Base-by-base conservation (phyloP, 73 alveolate species). In the Tetrahymena thermophila region DNA sequence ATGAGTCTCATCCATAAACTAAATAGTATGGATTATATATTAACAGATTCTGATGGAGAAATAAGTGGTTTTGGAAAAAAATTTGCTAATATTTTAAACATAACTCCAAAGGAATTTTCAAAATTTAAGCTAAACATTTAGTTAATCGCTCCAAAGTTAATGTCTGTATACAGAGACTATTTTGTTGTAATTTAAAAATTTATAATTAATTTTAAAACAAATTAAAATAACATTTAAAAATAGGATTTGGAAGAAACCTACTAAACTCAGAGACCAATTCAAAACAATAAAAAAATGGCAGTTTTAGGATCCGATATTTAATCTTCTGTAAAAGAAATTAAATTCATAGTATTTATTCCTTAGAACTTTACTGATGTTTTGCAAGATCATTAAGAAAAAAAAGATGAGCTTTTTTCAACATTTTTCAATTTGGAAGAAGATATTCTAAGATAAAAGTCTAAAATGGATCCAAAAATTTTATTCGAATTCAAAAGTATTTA, bases 31-130 rank as follows among this genome's bases (percentile, higher is more conserved):
- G 96, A 94, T 84, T 94, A 94, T n/a, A 94, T 94, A 11, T 37
- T 94, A 21, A 56, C 95, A 43, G 96, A 94, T 40, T 89, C 40
- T 34, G 96, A 94, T 94, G 96, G 96, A 85, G 93, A 85, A 94
- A 94, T 94, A 43, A 85, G 93, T 85, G 94, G 95, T 1, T 84
- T 93, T 19, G 96, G 96, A 40, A 94, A 85, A 38, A 94, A 94
- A 34, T 94, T 94, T 14, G 42, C 95, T 94, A 44, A 83, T 84
- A 89, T 85, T 35, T 21, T 94, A 23, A 93, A 71, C 13, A 71
- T 71, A 2, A n/a, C 89, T 35, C 95, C 94, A 4, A 94, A 94
- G 43, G 40, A 83, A 35, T 38, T 94, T 28, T 38, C 35, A 35
- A 94, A 94, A 34, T 85, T 50, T 0, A 84, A 42, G 31, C 58